These are phyloP conservation scores for Waitea zeae DNA, from an alignment of 1,284 basidiomycete genomes.

Conservation along the genomic window DNA sequence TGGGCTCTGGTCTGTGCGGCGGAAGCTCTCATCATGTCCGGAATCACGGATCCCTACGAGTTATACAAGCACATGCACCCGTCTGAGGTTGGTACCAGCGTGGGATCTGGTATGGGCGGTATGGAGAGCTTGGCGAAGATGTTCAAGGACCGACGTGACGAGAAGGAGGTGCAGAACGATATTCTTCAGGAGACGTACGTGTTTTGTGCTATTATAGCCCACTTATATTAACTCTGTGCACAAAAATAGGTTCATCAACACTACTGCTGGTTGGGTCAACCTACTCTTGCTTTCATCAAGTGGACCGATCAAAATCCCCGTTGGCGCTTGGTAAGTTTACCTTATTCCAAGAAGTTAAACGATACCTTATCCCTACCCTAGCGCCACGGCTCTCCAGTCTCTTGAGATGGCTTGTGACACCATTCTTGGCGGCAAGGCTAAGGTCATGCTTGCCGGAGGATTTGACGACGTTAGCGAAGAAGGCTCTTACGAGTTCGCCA, in stretches of 20 bases:
- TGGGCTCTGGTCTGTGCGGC: slow-evolving; percentile 94
- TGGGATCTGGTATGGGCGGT: slow-evolving; percentile 97
- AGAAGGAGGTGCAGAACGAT: slow-evolving; percentile 96
- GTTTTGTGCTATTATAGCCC: slow-evolving; percentile 2
- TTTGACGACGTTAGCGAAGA: slow-evolving; percentile 98
- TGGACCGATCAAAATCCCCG: slow-evolving; percentile 96
- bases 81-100: slow-evolving; percentile 81
- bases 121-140: slow-evolving; percentile 79
- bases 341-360: background rate
- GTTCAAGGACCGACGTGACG: slow-evolving; percentile 97
- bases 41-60: slow-evolving; percentile 95
- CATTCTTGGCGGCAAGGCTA: slow-evolving; percentile 88
- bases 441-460: slow-evolving; percentile 98
- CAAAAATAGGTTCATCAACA: slow-evolving; percentile 96
- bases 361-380: slow-evolving; percentile 12
- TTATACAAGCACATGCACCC: slow-evolving; percentile 95
- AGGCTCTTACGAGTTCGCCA: slow-evolving; percentile 93
- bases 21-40: slow-evolving; percentile 93
- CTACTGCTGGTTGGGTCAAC: slow-evolving; percentile 96
- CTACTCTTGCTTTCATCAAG: slow-evolving; percentile 84
- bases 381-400: slow-evolving; percentile 93
- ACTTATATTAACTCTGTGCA: slow-evolving; percentile 2
- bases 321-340: slow-evolving; percentile 77
- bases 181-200: slow-evolving; percentile 93
- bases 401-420: slow-evolving; percentile 97